A percentile compares a stretch with the other conserved stretches of the same genome.
Evolutionary conservation across 208 protist species (phyloP).

Genomic region (Trypanosoma grayi): DNA sequence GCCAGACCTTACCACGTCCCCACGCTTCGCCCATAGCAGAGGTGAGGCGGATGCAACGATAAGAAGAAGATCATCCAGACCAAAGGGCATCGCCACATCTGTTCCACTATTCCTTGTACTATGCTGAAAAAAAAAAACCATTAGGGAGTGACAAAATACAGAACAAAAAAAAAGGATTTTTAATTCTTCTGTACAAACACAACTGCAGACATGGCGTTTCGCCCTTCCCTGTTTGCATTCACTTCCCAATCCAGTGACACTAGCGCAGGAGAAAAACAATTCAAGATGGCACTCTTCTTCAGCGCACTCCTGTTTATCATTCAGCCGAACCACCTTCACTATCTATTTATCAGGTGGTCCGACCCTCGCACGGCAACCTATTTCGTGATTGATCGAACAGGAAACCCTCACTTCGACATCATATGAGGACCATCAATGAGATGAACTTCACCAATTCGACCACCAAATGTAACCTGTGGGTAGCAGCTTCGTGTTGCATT

Average conservation of each 20-base stretch:
- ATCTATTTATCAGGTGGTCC: no score
- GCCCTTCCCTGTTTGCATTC: not conserved
- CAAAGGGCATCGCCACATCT: constrained; percentile 59
- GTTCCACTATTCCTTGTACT: not conserved
- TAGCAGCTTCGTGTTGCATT: constrained; percentile 62
- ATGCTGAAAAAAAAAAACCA: constrained; percentile 1
- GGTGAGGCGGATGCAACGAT: constrained; percentile 63
- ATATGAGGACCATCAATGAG: constrained; percentile 56
- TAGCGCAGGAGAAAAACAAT: no score
- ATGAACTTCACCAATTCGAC: constrained; percentile 61
- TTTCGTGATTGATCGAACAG: no score
- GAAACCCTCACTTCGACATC: constrained; percentile 25
- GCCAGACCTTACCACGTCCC: constrained; percentile 37
- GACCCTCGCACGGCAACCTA: no score
- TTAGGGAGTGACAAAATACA: no score
- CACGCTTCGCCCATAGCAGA: constrained; percentile 61
- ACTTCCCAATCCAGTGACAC: not conserved
- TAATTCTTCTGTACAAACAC: no score
- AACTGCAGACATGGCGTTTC: no score
- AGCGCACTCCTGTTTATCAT: no score
- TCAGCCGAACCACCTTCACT: no score
- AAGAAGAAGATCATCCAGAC: constrained; percentile 77
- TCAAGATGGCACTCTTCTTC: no score
- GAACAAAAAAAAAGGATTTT: not conserved
- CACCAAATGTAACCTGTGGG: constrained; percentile 85